These are phyloP conservation scores for Trifolium pratense DNA, from an alignment of 306 rosid species.

Conservation along the genomic window DNA sequence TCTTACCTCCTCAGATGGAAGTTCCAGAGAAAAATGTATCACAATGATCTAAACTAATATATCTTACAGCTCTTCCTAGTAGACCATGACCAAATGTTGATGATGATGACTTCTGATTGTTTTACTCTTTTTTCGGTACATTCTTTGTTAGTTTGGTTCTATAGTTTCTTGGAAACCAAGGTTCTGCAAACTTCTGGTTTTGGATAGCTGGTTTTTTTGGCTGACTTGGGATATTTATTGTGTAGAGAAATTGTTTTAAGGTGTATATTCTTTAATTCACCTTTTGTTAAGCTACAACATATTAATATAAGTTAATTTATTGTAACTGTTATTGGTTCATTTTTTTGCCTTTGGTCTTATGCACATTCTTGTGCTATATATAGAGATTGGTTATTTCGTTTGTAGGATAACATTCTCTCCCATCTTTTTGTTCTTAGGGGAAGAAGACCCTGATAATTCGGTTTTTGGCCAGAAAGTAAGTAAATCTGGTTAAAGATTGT, in stretches of 20 bases:
- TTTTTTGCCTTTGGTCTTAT: no score
- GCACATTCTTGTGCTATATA: no score
- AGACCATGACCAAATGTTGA: slow-evolving; percentile 46
- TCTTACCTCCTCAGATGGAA: slow-evolving; percentile 84
- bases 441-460: no score
- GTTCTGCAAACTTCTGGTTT: slow-evolving; percentile 53
- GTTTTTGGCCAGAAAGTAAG: no score
- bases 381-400: no score
- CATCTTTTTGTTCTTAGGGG: no score
- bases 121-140: slow-evolving; percentile 9
- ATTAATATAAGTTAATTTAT: slow-evolving; percentile 43
- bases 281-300: slow-evolving; percentile 47
- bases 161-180: not conserved
- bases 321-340: slow-evolving; percentile 55
- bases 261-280: slow-evolving; percentile 62
- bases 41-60: slow-evolving; percentile 51
- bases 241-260: slow-evolving; percentile 46
- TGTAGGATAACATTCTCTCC: no score
- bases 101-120: slow-evolving; percentile 14
- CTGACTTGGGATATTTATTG: slow-evolving; percentile 51
- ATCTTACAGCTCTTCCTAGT: slow-evolving; percentile 42
- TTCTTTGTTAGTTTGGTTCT: slow-evolving; percentile 49
- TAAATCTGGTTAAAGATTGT: no score
- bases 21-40: slow-evolving; percentile 79
- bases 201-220: slow-evolving; percentile 52